phyloP scores from a whole-genome alignment of 345 rosid species.

The Gossypium sturtianum region DNA sequence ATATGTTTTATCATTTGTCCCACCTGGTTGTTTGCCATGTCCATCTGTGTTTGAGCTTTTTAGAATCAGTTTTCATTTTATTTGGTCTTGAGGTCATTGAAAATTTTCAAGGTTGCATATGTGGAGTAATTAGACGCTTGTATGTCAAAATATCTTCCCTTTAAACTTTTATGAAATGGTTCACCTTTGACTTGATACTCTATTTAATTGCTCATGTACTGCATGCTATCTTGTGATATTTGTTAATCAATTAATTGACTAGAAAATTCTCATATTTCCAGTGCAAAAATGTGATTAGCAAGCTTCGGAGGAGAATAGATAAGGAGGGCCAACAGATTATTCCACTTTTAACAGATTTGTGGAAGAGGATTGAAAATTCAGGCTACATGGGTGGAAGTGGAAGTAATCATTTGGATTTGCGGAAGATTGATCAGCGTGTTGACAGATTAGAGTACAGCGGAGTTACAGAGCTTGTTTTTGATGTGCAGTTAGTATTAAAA shows the following conservation, averaged over 20 bases:
- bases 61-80: background rate
- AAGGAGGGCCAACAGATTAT: conserved; percentile 96
- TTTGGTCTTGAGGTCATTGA: background rate
- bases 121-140: background rate
- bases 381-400: conserved; percentile 43
- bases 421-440: conserved; percentile 80
- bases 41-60: background rate
- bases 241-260: conserved; percentile 13
- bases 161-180: background rate
- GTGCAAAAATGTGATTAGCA: conserved; percentile 88
- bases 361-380: conserved; percentile 78
- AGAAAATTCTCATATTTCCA: conserved; percentile 30
- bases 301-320: conserved; percentile 82
- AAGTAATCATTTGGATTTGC: conserved; percentile 67
- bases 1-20: conserved; percentile 9
- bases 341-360: conserved; percentile 79
- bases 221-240: background rate
- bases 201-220: background rate
- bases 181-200: background rate
- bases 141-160: background rate
- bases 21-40: background rate
- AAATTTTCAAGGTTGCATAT: background rate
- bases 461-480: conserved; percentile 82
- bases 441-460: conserved; percentile 76
- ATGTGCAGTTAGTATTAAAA: conserved; percentile 82